A percentile compares a stretch with the other conserved stretches of the same genome.
Conservation (phyloP, 805 yeast species). For the Hagleromyces aurorensis region DNA sequence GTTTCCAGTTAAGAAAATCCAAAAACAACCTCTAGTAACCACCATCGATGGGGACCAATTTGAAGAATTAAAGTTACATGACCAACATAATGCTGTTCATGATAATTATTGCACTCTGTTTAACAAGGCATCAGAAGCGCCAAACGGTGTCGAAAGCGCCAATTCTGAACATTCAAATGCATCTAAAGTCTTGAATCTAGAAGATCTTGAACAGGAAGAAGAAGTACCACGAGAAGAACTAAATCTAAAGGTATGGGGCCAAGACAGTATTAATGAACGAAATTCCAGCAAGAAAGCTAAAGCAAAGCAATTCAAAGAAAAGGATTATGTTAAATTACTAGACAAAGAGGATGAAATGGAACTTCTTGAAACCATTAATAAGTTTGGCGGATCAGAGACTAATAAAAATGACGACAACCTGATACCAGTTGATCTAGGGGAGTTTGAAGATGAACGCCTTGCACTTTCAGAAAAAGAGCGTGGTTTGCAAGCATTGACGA, state of each 20-base stretch:
- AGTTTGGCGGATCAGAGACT: constrained; percentile 9
- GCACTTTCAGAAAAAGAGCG: constrained; percentile 18
- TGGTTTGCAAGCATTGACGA: constrained; percentile 5
- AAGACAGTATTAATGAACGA: background rate
- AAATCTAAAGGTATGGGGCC: constrained; percentile 1
- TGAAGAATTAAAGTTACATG: too few relatives aligned
- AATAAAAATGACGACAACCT: constrained; percentile 11
- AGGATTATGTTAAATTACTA: constrained; percentile 21
- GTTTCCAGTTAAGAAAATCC: constrained; percentile 4
- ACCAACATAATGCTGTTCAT: background rate
- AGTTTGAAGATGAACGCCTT: constrained; percentile 23
- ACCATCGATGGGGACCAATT: too few relatives aligned
- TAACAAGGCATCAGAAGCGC: background rate
- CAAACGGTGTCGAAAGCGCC: background rate
- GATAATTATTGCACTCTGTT: background rate
- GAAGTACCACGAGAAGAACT: constrained; percentile 4
- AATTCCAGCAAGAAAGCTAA: constrained; percentile 11
- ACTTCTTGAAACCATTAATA: constrained; percentile 16
- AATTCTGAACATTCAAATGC: too few relatives aligned
- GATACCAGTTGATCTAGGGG: constrained; percentile 9
- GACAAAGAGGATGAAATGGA: constrained; percentile 23
- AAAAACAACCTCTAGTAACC: constrained; percentile 2
- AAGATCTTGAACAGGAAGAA: constrained; percentile 13
- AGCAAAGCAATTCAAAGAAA: constrained; percentile 15
- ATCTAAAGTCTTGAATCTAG: constrained; percentile 16